Evolutionary conservation across 768 basidiomycete genomes (phyloP).

Genomic region (Boletus rubroflammeus): DNA sequence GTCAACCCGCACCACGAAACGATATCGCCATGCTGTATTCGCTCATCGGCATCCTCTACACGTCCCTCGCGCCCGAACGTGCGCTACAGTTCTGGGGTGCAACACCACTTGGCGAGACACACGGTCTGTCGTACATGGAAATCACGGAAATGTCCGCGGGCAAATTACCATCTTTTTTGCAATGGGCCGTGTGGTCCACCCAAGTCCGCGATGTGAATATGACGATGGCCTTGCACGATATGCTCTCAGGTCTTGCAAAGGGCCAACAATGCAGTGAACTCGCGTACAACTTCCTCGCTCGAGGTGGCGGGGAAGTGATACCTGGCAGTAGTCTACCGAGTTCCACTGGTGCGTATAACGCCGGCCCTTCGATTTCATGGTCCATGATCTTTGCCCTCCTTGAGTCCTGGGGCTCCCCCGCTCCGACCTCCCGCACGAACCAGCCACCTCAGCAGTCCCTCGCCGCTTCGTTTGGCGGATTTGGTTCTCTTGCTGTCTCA

Average conservation of each 20-base stretch:
- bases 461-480: slow-evolving; percentile 28
- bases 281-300: slow-evolving; percentile 84
- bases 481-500: slow-evolving; percentile 27
- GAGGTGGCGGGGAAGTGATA: slow-evolving; percentile 68
- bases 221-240: slow-evolving; percentile 81
- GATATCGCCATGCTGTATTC: slow-evolving; percentile 83
- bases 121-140: slow-evolving; percentile 52
- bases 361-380: slow-evolving; percentile 72
- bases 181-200: slow-evolving; percentile 89
- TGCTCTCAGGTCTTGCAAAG: slow-evolving; percentile 80
- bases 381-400: slow-evolving; percentile 66
- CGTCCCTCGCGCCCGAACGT: slow-evolving; percentile 66
- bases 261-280: slow-evolving; percentile 84
- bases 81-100: slow-evolving; percentile 88
- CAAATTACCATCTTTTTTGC: slow-evolving; percentile 71
- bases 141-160: slow-evolving; percentile 56
- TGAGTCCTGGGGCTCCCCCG: slow-evolving; percentile 67
- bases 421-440: slow-evolving; percentile 43
- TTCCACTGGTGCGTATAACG: slow-evolving; percentile 34
- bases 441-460: slow-evolving; percentile 43
- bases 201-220: slow-evolving; percentile 68
- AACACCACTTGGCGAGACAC: slow-evolving; percentile 41
- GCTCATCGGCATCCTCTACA: slow-evolving; percentile 79
- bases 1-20: slow-evolving; percentile 59
- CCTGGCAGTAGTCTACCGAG: slow-evolving; percentile 52